A percentile compares a stretch with the other conserved stretches of the same genome.
phyloP scores from a whole-genome alignment of 306 rosid genomes.

The Cyamopsis tetragonoloba region DNA sequence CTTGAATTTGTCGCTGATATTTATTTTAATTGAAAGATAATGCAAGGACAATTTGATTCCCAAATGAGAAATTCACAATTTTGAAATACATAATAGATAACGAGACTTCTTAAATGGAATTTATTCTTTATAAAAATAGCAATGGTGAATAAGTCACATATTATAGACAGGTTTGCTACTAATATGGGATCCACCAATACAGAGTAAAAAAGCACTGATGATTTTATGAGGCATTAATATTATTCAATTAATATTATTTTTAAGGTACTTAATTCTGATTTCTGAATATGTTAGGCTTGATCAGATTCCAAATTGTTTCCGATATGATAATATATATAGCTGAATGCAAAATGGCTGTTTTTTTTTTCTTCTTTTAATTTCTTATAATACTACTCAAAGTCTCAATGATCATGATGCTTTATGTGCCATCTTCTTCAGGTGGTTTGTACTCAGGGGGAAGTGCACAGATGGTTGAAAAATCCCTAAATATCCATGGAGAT shows the following conservation, averaged over 20 bases:
- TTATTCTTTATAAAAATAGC: background rate
- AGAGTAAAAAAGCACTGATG: background rate
- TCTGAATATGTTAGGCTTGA: background rate
- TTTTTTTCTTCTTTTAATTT: background rate
- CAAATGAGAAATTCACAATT: background rate
- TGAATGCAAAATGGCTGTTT: background rate
- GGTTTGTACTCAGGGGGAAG: slow-evolving; percentile 97
- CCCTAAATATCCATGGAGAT: slow-evolving; percentile 82
- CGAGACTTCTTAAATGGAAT: background rate
- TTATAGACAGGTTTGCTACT: background rate
- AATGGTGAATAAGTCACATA: background rate
- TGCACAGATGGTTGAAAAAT: slow-evolving; percentile 93
- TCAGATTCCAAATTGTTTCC: background rate
- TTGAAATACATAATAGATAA: background rate
- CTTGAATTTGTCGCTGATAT: background rate
- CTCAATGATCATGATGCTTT: slow-evolving; percentile 3
- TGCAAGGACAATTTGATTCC: background rate
- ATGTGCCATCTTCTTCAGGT: slow-evolving; percentile 48
- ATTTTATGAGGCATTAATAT: background rate
- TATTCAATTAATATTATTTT: background rate
- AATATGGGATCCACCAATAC: background rate
- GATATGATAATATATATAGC: background rate
- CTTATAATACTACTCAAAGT: background rate
- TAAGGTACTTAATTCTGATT: too few species aligned
- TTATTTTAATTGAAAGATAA: background rate